phyloP scores from a whole-genome alignment of 768 basidiomycete species.

The Flagelloscypha sp. region DNA sequence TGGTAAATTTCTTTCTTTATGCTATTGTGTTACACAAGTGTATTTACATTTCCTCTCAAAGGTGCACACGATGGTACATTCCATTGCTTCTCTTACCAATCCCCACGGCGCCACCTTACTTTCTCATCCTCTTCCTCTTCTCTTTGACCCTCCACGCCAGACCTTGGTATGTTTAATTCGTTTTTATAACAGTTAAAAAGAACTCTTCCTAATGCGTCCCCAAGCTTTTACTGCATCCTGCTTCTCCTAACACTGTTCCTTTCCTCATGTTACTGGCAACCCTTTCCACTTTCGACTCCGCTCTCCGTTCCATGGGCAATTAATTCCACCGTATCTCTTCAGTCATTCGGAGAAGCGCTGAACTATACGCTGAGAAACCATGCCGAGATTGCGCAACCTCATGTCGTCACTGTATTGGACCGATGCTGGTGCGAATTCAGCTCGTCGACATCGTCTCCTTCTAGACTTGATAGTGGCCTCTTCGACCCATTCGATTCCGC shows the following conservation, averaged over 20 bases:
- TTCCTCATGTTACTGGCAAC: conserved; percentile 87
- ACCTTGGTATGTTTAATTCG: conserved; percentile 55
- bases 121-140: conserved; percentile 68
- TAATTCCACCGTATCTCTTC: conserved; percentile 66
- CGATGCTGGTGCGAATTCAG: conserved; percentile 85
- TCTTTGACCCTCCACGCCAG: conserved; percentile 74
- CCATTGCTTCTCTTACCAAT: conserved; percentile 69
- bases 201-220: conserved; percentile 1
- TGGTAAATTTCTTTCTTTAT: conserved; percentile 37
- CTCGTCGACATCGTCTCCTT: no score
- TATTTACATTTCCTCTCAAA: conserved; percentile 18
- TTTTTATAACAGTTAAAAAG: conserved; percentile 7
- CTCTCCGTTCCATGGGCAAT: conserved; percentile 60
- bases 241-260: conserved; percentile 76
- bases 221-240: conserved; percentile 81
- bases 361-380: conserved; percentile 35
- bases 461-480: no score
- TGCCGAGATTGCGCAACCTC: conserved; percentile 37
- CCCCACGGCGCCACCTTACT: conserved; percentile 74
- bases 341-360: conserved; percentile 63
- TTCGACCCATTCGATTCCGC: conserved; percentile 75
- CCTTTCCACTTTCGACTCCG: conserved; percentile 55
- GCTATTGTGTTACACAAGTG: neutral
- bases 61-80: conserved; percentile 85
- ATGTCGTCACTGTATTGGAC: conserved; percentile 59